Percentiles rank a stretch among this genome's conserved stretches.
These are phyloP conservation scores for Globisporangium splendens DNA, from an alignment of 352 stramenopile genomes.

Conservation along the genomic window DNA sequence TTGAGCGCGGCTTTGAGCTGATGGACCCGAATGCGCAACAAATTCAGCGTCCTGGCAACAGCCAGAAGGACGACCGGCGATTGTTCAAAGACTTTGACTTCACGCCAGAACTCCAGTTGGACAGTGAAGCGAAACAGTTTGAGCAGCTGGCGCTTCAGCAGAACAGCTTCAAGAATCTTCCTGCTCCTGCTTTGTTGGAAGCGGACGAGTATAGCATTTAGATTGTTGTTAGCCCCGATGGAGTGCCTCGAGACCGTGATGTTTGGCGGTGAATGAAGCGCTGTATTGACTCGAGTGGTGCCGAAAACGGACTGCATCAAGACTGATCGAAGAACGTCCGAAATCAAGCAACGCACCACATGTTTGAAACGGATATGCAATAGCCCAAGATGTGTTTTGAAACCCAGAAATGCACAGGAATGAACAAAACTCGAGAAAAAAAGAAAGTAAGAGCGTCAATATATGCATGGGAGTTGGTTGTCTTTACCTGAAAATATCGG, in stretches of 20 bases:
- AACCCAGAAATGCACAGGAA: not conserved
- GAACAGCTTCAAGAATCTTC: slow-evolving; percentile 83
- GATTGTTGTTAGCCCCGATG: not conserved
- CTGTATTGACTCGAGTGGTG: not conserved
- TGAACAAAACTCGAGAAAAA: not conserved
- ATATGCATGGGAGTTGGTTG: slow-evolving; percentile 13
- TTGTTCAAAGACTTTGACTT: slow-evolving; percentile 88
- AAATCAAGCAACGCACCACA: not conserved
- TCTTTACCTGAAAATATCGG: not conserved
- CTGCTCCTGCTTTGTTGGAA: slow-evolving; percentile 63
- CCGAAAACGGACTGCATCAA: not conserved
- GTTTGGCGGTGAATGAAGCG: not conserved
- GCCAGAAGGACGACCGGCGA: slow-evolving; percentile 67
- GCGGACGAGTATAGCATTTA: slow-evolving; percentile 81
- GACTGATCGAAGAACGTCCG: too few species aligned
- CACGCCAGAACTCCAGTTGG: slow-evolving; percentile 72
- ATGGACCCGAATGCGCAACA: slow-evolving; percentile 51
- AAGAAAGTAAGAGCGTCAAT: slow-evolving; percentile 7
- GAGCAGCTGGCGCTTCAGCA: slow-evolving; percentile 77
- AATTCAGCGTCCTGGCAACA: slow-evolving; percentile 48
- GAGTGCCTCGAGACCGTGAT: not conserved
- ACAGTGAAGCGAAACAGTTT: slow-evolving; percentile 83
- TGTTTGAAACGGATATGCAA: not conserved
- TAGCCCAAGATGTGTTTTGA: not conserved
- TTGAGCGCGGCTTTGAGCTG: slow-evolving; percentile 69